Conservation (phyloP, 495 filamentous ascomycete species). For the Penicillium bialowiezense region DNA sequence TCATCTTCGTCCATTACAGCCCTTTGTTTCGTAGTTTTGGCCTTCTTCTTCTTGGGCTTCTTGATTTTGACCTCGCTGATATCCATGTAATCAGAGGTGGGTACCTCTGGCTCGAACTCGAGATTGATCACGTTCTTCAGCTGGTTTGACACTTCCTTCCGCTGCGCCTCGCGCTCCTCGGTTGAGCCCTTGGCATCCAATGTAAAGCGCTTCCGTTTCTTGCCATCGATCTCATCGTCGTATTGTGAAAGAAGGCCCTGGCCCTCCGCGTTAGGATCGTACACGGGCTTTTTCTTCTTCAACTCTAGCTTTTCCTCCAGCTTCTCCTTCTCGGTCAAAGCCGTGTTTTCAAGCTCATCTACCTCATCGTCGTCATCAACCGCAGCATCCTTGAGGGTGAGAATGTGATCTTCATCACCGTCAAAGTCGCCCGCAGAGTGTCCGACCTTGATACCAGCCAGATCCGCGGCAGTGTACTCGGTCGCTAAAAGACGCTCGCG, state of each 20-base stretch:
- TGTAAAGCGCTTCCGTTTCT: slow-evolving; percentile 85
- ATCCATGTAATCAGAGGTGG: slow-evolving; percentile 83
- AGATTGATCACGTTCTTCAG: slow-evolving; percentile 69
- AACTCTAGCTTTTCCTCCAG: slow-evolving; percentile 72
- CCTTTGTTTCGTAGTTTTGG: slow-evolving; percentile 68
- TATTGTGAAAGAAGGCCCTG: slow-evolving; percentile 79
- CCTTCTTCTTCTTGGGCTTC: slow-evolving; percentile 93
- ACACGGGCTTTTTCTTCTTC: slow-evolving; percentile 89
- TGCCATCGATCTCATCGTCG: slow-evolving; percentile 91
- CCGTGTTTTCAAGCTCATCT: slow-evolving; percentile 86
- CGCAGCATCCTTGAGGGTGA: slow-evolving; percentile 87
- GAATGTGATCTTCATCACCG: slow-evolving; percentile 72
- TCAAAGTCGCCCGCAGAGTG: slow-evolving; percentile 78
- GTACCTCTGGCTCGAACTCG: slow-evolving; percentile 64
- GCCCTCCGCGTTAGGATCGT: slow-evolving; percentile 73
- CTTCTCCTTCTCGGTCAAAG: slow-evolving; percentile 74
- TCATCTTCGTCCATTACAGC: slow-evolving; percentile 74
- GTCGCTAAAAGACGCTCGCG: slow-evolving; percentile 49
- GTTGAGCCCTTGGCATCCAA: slow-evolving; percentile 72
- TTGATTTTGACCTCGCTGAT: slow-evolving; percentile 80
- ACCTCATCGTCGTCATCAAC: slow-evolving; percentile 86
- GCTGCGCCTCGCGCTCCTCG: slow-evolving; percentile 54
- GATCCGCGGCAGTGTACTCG: slow-evolving; percentile 74
- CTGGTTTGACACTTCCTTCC: slow-evolving; percentile 54
- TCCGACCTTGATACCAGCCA: slow-evolving; percentile 86